Evolutionary conservation across 2,329 filamentous ascomycete species (phyloP).

Genomic region (Neonectria hederae): DNA sequence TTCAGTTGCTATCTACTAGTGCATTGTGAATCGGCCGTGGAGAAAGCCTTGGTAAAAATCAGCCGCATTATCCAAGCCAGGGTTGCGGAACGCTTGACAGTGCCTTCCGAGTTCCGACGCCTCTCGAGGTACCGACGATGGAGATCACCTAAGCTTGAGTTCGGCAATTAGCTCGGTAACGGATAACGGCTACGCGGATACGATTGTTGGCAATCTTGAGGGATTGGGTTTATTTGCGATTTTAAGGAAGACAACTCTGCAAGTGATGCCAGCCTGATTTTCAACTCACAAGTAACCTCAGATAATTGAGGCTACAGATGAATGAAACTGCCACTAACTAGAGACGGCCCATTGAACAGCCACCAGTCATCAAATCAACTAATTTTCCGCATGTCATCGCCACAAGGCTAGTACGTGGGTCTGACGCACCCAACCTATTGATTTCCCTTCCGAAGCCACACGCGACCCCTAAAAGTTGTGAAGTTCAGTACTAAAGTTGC

Average conservation of each 20-base stretch:
- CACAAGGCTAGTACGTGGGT: neutral
- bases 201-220: no score
- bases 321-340: neutral
- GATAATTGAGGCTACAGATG: neutral
- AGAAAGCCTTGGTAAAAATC: neutral
- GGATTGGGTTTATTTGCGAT: neutral
- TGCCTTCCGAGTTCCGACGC: constrained; percentile 6
- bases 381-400: constrained; percentile 9
- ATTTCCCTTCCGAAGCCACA: neutral
- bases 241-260: neutral
- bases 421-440: neutral
- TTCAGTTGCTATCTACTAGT: constrained; percentile 10
- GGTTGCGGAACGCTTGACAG: constrained; percentile 1
- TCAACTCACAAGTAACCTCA: neutral
- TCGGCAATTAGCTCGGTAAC: neutral
- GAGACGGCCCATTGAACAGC: neutral
- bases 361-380: constrained; percentile 4
- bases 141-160: neutral
- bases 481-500: neutral
- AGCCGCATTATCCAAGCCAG: neutral
- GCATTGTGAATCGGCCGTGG: neutral
- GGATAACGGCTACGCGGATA: neutral
- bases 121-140: neutral
- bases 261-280: no score
- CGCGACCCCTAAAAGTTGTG: neutral